phyloP scores from a whole-genome alignment of 805 yeast genomes.

The Candida taoyuanica region DNA sequence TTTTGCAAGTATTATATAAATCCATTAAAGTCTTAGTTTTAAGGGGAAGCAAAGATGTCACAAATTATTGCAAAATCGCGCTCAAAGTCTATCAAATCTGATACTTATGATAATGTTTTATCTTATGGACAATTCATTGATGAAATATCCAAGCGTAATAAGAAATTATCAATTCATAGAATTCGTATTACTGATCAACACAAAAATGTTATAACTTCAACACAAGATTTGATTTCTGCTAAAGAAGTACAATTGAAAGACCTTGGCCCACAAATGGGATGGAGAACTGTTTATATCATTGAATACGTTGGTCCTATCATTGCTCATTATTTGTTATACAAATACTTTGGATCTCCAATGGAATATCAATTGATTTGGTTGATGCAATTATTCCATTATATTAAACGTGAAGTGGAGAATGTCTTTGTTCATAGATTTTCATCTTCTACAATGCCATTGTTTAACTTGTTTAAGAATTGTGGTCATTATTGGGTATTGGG shows the following conservation, averaged over 20 bases:
- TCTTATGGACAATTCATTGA: constrained; percentile 39
- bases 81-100: constrained; percentile 50
- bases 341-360: constrained; percentile 24
- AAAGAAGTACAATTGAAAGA: constrained; percentile 66
- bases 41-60: no score
- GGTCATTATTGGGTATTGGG: constrained; percentile 91
- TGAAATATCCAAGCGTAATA: constrained; percentile 41
- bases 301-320: constrained; percentile 90
- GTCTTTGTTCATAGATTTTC: constrained; percentile 81
- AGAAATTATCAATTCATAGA: constrained; percentile 42
- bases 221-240: constrained; percentile 15
- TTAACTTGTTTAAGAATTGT: constrained; percentile 83
- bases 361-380: constrained; percentile 30
- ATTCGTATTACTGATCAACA: constrained; percentile 43
- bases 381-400: constrained; percentile 67
- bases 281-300: constrained; percentile 84
- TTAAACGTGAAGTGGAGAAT: constrained; percentile 88
- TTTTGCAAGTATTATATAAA: no score
- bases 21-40: no score
- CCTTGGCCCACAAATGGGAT: constrained; percentile 86
- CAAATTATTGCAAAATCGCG: constrained; percentile 51
- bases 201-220: constrained; percentile 16
- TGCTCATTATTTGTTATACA: constrained; percentile 67
- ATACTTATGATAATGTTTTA: constrained; percentile 29
- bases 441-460: constrained; percentile 86